These are phyloP conservation scores for Candida sp. DNA, from an alignment of 1,139 yeast genomes.

Conservation along the genomic window DNA sequence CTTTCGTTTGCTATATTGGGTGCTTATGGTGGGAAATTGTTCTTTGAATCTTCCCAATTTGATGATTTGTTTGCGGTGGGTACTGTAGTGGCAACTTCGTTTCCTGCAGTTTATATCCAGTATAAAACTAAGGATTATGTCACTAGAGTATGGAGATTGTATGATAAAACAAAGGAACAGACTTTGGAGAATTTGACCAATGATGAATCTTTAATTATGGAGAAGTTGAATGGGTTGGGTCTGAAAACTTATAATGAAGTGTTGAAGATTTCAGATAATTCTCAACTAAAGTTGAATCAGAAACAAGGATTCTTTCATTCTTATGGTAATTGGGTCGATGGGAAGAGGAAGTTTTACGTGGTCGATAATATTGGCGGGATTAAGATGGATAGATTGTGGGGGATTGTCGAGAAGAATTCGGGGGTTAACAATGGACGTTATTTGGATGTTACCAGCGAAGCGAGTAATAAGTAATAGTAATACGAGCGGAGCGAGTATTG, in stretches of 20 bases:
- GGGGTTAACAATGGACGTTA: conserved; percentile 66
- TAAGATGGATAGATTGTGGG: conserved; percentile 84
- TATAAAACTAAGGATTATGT: conserved; percentile 67
- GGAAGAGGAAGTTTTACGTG: conserved; percentile 48
- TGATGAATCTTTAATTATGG: conserved; percentile 67
- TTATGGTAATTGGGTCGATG: conserved; percentile 56
- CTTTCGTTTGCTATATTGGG: conserved; percentile 56
- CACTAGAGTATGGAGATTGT: conserved; percentile 66
- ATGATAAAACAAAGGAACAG: conserved; percentile 61
- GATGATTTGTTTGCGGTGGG: conserved; percentile 52
- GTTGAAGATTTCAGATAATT: conserved; percentile 44
- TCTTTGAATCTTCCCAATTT: conserved; percentile 54
- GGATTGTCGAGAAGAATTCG: conserved; percentile 64
- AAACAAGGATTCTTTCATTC: conserved; percentile 33
- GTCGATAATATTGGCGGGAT: conserved; percentile 77
- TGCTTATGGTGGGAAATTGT: conserved; percentile 50
- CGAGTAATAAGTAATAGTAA: too few species aligned
- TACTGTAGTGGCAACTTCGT: conserved; percentile 32
- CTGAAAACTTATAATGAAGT: conserved; percentile 62
- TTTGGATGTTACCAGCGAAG: too few species aligned
- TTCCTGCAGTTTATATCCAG: conserved; percentile 51
- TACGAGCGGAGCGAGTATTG: too few species aligned
- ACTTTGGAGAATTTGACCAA: conserved; percentile 56
- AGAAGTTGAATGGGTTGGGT: conserved; percentile 66
- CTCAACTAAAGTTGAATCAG: conserved; percentile 35